phyloP scores from a whole-genome alignment of 495 filamentous ascomycete species.

The Penicillium cataractarum region DNA sequence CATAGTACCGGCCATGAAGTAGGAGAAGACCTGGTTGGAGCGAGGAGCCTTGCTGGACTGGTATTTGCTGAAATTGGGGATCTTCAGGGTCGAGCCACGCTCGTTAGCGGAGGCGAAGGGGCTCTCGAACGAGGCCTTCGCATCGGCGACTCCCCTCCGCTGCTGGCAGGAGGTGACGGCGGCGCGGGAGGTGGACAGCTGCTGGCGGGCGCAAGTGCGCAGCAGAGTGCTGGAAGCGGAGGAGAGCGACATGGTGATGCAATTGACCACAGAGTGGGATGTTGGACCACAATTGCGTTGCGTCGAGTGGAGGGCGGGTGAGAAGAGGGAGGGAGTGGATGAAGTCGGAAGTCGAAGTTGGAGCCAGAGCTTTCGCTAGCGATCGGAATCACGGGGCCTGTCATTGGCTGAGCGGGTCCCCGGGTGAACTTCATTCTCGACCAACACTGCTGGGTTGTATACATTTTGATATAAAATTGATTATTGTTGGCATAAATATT shows the following conservation, averaged over 20 bases:
- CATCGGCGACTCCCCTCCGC: constrained; percentile 49
- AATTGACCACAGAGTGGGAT: constrained; percentile 37
- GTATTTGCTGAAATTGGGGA: constrained; percentile 92
- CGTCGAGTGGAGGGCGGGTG: constrained; percentile 28
- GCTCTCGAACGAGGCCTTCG: constrained; percentile 55
- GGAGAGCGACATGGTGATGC: constrained; percentile 52
- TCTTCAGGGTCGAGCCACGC: constrained; percentile 60
- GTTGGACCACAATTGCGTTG: constrained; percentile 42
- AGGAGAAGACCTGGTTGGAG: constrained; percentile 84
- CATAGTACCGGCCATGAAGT: constrained; percentile 98
- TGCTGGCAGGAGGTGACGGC: constrained; percentile 54
- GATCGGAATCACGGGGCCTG: constrained; percentile 49
- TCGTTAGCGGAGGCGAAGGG: constrained; percentile 51
- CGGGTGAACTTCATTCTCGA: constrained; percentile 20
- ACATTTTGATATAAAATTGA: background rate
- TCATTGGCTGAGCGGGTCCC: constrained; percentile 47
- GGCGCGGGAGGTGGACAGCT: constrained; percentile 49
- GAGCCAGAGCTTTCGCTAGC: constrained; percentile 52
- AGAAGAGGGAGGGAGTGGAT: constrained; percentile 37
- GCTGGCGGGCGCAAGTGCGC: constrained; percentile 55
- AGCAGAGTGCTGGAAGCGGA: constrained; percentile 53
- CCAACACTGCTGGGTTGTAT: background rate
- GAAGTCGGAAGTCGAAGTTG: constrained; percentile 49
- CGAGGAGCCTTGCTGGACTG: constrained; percentile 63
- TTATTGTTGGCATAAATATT: background rate